These are phyloP conservation scores for Triticum aestivum DNA, from an alignment of 176 grass and related monocot species.

Conservation along the genomic window DNA sequence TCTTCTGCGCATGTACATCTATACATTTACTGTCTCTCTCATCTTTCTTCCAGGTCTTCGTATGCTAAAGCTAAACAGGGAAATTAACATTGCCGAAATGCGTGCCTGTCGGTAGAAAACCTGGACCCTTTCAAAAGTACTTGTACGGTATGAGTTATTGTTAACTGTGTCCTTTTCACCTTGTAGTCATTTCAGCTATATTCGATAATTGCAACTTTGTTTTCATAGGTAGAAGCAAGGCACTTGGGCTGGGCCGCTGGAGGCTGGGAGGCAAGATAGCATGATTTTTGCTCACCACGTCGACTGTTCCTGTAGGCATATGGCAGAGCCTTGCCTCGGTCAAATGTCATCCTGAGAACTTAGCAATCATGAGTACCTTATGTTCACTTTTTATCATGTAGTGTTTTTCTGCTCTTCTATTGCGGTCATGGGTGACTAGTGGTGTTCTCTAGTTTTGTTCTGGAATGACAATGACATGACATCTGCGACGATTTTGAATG, in stretches of 20 bases:
- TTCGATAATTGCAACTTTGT: background rate
- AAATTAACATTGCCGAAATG: background rate
- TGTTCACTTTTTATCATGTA: background rate
- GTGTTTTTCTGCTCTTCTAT: background rate
- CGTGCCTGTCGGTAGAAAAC: background rate
- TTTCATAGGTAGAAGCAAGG: background rate
- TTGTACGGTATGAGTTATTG: background rate
- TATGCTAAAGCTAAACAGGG: constrained; percentile 18
- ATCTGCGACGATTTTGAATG: background rate
- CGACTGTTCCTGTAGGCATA: background rate
- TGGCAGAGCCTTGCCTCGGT: background rate
- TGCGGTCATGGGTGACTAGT: background rate
- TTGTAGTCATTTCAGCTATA: background rate
- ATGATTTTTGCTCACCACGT: background rate
- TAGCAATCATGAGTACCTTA: background rate
- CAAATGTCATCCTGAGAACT: background rate
- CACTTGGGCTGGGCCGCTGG: background rate
- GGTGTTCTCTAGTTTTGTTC: background rate
- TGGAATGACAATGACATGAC: background rate
- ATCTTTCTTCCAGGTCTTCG: constrained; percentile 7
- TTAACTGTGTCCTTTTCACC: background rate
- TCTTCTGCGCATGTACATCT: background rate
- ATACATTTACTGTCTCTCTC: constrained; percentile 1
- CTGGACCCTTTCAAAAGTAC: background rate
- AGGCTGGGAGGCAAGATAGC: background rate